These are phyloP conservation scores for Kurtzmaniella quercitrusa DNA, from an alignment of 1,139 yeast genomes.

Conservation along the genomic window DNA sequence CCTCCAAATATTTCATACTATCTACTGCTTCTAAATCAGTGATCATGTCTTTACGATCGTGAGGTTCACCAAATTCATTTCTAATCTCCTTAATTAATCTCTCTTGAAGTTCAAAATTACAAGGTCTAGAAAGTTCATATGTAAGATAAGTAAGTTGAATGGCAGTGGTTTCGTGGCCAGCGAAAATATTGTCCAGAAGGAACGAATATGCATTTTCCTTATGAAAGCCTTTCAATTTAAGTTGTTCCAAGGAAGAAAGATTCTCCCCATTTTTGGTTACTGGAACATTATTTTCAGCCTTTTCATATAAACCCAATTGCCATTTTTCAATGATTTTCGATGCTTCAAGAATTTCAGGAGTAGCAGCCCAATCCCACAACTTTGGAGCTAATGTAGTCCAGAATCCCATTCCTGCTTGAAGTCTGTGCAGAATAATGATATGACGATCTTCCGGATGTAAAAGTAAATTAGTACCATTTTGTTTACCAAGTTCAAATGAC, in stretches of 20 bases:
- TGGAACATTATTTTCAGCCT: constrained; percentile 32
- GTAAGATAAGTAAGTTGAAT: constrained; percentile 57
- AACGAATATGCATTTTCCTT: constrained; percentile 38
- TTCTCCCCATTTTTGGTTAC: constrained; percentile 14
- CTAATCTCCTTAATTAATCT: constrained; percentile 41
- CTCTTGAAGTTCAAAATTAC: constrained; percentile 36
- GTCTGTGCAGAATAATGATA: constrained; percentile 46
- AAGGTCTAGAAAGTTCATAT: constrained; percentile 56
- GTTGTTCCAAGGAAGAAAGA: constrained; percentile 30
- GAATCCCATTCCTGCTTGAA: constrained; percentile 62
- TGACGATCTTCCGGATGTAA: constrained; percentile 32
- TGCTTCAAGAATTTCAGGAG: constrained; percentile 33
- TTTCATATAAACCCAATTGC: constrained; percentile 42
- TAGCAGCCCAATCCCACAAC: constrained; percentile 49
- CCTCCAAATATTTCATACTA: constrained; percentile 50
- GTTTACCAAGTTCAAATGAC: constrained; percentile 54
- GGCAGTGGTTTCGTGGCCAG: constrained; percentile 79
- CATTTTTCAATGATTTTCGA: constrained; percentile 43
- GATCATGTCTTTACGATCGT: constrained; percentile 20
- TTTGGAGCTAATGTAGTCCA: constrained; percentile 64
- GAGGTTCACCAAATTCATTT: constrained; percentile 26
- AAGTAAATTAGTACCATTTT: constrained; percentile 41
- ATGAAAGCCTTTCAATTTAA: constrained; percentile 28
- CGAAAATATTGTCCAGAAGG: constrained; percentile 43
- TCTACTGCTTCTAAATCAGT: constrained; percentile 42